phyloP scores from a whole-genome alignment of 2,329 filamentous ascomycete species.

The Thielaviopsis ethacetica region DNA sequence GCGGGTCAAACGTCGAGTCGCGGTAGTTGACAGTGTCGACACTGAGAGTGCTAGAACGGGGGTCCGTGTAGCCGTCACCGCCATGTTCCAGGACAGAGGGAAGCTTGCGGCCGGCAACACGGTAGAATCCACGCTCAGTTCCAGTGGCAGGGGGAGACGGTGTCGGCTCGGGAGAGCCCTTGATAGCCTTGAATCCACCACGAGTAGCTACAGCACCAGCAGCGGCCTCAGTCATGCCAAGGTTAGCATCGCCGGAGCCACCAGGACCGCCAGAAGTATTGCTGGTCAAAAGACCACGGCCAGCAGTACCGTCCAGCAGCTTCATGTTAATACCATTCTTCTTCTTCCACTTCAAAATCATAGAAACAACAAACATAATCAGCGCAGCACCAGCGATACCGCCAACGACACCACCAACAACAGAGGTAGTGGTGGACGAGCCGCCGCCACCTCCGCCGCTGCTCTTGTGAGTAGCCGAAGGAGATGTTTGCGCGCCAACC shows the following conservation, averaged over 20 bases:
- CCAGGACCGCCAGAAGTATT: too few relatives aligned
- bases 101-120: conserved; percentile 48
- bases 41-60: conserved; percentile 28
- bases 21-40: conserved; percentile 11
- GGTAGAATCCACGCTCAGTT: conserved; percentile 44
- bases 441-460: not conserved
- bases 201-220: conserved; percentile 3
- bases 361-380: conserved; percentile 35
- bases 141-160: conserved; percentile 16
- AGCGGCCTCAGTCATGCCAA: too few relatives aligned
- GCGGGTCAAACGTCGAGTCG: conserved; percentile 20
- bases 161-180: conserved; percentile 5
- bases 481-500: not conserved
- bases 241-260: too few relatives aligned
- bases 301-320: conserved; percentile 24
- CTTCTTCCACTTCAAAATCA: conserved; percentile 40
- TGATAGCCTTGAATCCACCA: conserved; percentile 12
- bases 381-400: conserved; percentile 42
- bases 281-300: conserved; percentile 10
- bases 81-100: conserved; percentile 45
- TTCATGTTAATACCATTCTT: conserved; percentile 28
- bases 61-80: conserved; percentile 46
- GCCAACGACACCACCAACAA: conserved; percentile 42
- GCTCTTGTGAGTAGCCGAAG: conserved; percentile 12
- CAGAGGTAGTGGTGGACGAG: conserved; percentile 13